Percentiles rank a stretch among this genome's conserved stretches.
phyloP scores from a whole-genome alignment of 768 basidiomycete species.

The Sarcodon aspratus region DNA sequence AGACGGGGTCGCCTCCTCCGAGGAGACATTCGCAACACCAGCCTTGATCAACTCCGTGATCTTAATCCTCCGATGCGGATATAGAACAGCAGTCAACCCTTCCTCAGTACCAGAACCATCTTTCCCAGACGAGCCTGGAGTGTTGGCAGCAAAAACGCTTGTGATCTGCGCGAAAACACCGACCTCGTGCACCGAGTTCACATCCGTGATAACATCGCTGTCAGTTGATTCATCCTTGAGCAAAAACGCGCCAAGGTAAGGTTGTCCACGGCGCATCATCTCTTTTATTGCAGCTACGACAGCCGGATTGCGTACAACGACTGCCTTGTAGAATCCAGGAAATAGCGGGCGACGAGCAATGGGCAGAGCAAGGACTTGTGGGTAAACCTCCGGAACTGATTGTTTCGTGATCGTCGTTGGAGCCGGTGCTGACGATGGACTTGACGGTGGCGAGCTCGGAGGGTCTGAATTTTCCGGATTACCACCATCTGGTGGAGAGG shows the following conservation, averaged over 20 bases:
- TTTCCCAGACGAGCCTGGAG: conserved; percentile 36
- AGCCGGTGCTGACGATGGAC: conserved; percentile 23
- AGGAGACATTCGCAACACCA: conserved; percentile 28
- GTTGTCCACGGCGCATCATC: conserved; percentile 93
- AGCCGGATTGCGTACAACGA: conserved; percentile 81
- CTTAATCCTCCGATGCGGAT: conserved; percentile 83
- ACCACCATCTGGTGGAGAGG: conserved; percentile 16
- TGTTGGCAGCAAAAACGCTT: conserved; percentile 66
- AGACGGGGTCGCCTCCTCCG: conserved; percentile 21
- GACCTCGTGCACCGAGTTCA: conserved; percentile 81
- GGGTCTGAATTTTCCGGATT: conserved; percentile 26
- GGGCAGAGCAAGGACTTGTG: conserved; percentile 88
- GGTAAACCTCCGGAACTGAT: conserved; percentile 83
- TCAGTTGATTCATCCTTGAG: conserved; percentile 91
- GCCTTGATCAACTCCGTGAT: conserved; percentile 81
- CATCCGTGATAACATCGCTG: conserved; percentile 83
- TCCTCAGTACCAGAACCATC: conserved; percentile 75
- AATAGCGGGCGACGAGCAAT: conserved; percentile 93
- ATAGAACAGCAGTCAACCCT: conserved; percentile 88
- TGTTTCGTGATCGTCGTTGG: conserved; percentile 67
- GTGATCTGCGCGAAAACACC: conserved; percentile 98
- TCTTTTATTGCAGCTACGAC: conserved; percentile 94
- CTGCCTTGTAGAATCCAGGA: conserved; percentile 97
- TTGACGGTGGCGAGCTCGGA: conserved; percentile 25
- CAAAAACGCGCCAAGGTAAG: conserved; percentile 93